Percentiles rank a stretch among this genome's conserved stretches.
These are phyloP conservation scores for Ganoderma lucidum DNA, from an alignment of 1,284 basidiomycete species.

Conservation along the genomic window DNA sequence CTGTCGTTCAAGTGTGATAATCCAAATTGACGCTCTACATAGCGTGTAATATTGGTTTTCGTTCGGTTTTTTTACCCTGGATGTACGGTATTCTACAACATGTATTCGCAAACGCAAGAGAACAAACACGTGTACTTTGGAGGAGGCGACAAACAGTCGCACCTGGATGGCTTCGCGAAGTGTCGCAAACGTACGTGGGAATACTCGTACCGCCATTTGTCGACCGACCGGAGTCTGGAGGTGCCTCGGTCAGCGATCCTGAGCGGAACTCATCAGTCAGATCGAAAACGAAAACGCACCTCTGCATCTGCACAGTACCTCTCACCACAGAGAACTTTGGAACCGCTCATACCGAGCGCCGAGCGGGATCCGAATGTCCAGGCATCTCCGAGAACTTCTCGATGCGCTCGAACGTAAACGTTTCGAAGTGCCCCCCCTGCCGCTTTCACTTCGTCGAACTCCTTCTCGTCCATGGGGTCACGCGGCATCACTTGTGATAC, in stretches of 20 bases:
- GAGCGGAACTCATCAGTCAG: neutral
- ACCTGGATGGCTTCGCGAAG: neutral
- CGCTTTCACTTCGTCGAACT: too few relatives aligned
- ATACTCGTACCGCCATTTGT: too few relatives aligned
- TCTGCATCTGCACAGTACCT: neutral
- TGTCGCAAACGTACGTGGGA: too few relatives aligned
- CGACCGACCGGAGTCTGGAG: too few relatives aligned
- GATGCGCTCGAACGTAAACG: constrained; percentile 1
- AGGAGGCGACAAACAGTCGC: neutral
- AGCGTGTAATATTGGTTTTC: constrained; percentile 9
- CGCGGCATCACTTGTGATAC: too few relatives aligned
- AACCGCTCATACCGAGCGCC: neutral
- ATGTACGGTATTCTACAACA: constrained; percentile 11
- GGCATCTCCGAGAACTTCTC: neutral
- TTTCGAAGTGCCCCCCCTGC: neutral
- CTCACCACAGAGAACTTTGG: neutral
- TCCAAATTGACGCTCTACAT: neutral
- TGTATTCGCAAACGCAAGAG: neutral
- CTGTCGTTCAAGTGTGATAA: neutral
- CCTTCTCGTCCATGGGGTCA: too few relatives aligned
- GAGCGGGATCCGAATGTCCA: neutral
- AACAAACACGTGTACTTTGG: neutral
- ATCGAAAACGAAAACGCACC: too few relatives aligned
- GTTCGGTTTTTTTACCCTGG: neutral
- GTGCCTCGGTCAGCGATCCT: neutral